phyloP scores from a whole-genome alignment of 208 protist species.

The Leishmania gerbilli region DNA sequence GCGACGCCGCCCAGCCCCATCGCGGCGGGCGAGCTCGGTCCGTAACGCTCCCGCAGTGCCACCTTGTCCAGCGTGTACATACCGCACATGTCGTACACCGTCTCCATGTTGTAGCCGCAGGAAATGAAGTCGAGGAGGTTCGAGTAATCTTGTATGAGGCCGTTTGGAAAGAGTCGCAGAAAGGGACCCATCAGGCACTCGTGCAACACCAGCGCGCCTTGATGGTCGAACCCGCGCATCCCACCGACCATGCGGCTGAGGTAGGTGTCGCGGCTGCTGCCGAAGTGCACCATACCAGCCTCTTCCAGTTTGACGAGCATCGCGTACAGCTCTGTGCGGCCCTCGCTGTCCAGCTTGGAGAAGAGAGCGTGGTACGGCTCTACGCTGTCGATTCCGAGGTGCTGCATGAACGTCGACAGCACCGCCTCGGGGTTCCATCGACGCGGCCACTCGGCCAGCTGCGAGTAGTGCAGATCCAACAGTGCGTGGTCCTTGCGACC shows the following conservation, averaged over 20 bases:
- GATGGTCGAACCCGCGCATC: slow-evolving; percentile 82
- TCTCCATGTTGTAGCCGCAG: slow-evolving; percentile 93
- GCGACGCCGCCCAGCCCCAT: slow-evolving; percentile 86
- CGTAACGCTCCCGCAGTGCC: slow-evolving; percentile 68
- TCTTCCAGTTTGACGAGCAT: slow-evolving; percentile 78
- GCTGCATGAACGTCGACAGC: slow-evolving; percentile 48
- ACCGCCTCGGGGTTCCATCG: slow-evolving; percentile 84
- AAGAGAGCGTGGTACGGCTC: slow-evolving; percentile 61
- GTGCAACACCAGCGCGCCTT: slow-evolving; percentile 88
- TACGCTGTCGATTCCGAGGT: slow-evolving; percentile 56
- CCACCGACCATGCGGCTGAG: slow-evolving; percentile 82
- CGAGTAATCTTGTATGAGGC: slow-evolving; percentile 89
- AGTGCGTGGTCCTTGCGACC: slow-evolving; percentile 90
- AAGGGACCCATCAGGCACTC: slow-evolving; percentile 80
- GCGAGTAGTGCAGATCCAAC: slow-evolving; percentile 89
- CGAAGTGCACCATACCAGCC: slow-evolving; percentile 88
- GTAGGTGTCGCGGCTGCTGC: slow-evolving; percentile 73
- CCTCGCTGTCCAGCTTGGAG: slow-evolving; percentile 48
- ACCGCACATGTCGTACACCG: slow-evolving; percentile 89
- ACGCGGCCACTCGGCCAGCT: slow-evolving; percentile 69
- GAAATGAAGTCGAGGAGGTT: slow-evolving; percentile 91
- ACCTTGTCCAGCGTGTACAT: slow-evolving; percentile 87
- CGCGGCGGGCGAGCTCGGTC: slow-evolving; percentile 79
- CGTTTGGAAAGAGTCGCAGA: slow-evolving; percentile 85
- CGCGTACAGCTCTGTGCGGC: slow-evolving; percentile 76